Evolutionary conservation across 2,329 filamentous ascomycete species (phyloP).

Genomic region (Microsporum audouinii): DNA sequence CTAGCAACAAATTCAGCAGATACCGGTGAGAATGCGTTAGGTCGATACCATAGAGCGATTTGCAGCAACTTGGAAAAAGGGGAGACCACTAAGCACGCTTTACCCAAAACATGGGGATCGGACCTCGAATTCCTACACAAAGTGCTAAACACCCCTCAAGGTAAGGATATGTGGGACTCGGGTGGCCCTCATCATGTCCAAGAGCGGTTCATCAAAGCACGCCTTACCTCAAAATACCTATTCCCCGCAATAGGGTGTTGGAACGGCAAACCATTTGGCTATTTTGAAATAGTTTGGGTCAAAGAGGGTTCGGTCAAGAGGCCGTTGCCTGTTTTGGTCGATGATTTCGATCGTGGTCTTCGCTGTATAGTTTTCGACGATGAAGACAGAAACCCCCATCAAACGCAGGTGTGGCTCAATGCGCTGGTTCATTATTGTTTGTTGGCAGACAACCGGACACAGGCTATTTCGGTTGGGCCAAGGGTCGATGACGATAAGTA

Average conservation of each 20-base stretch:
- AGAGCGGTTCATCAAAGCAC: constrained; percentile 55
- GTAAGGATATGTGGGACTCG: constrained; percentile 74
- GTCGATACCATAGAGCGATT: constrained; percentile 15
- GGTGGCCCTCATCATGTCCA: constrained; percentile 46
- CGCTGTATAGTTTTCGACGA: constrained; percentile 87
- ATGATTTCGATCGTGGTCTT: constrained; percentile 76
- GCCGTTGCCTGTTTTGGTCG: constrained; percentile 52
- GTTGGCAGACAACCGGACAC: constrained; percentile 65
- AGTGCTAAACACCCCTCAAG: constrained; percentile 82
- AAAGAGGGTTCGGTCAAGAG: constrained; percentile 75
- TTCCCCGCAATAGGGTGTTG: constrained; percentile 89
- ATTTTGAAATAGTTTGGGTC: constrained; percentile 97
- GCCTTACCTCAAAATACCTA: constrained; percentile 57
- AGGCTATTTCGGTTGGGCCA: constrained; percentile 75
- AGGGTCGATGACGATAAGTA: constrained; percentile 84
- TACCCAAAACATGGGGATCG: constrained; percentile 21
- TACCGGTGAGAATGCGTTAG: constrained; percentile 18
- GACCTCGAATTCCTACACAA: constrained; percentile 62
- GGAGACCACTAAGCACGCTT: constrained; percentile 19
- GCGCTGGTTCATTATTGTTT: constrained; percentile 81
- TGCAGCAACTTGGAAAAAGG: constrained; percentile 21
- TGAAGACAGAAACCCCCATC: constrained; percentile 69
- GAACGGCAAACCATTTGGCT: constrained; percentile 91
- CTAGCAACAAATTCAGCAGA: constrained; percentile 49
- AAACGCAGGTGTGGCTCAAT: constrained; percentile 69